Evolutionary conservation across 2,329 filamentous ascomycete species (phyloP), one percentile per base, ranked within the genome.

Genomic region (Arthrobotrys sphaeroides): DNA sequence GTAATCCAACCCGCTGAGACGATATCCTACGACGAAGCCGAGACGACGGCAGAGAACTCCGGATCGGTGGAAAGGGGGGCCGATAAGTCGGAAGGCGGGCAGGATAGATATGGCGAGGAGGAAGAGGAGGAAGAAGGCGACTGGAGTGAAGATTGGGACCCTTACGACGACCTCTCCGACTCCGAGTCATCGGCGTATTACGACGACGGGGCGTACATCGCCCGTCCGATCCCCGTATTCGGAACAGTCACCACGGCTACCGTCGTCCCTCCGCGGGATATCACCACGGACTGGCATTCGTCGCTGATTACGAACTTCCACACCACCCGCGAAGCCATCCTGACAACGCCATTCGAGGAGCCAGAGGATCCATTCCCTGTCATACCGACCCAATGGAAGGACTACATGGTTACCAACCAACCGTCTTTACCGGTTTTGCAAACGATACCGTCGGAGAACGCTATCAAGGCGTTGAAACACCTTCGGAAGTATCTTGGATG

Each of bases 381-480:
- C 2, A 40, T 55, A 7, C 70, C 70, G 0, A 74, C 62, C 2
- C 43, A 67, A 40, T 74, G 70, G 70, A 57, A 65, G 9, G 70
- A 74, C 10, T 74, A 55, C 49, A 74, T 74, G 70, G 55, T 68
- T 13, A 12, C 43, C 38, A 67, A 74, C 18, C 28, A 67, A 42
- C 70, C 70, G 5, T 74, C 70, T 12, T 38, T 74, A 9, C 70
- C 70, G 2, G 45, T 74, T 24, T 18, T 74, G 13, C 70, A 74
- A 26, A 74, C 43, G n/a, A 67, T 74, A 12, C 10, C 62, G 0
- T 66, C 70, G 3, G 70, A 74, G 22, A 62, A n/a, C 16, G 62
- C 70, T 5, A 74, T 74, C 55, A 74, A 74, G 24, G 70, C 70
- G 7, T 40, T 74, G 24, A 74, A 74, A 28, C 70, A 74, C 16